A percentile compares a stretch with the other conserved stretches of the same genome.
These are phyloP conservation scores for Sporobolomyces phaffii DNA, from an alignment of 768 basidiomycete species.

Conservation along the genomic window DNA sequence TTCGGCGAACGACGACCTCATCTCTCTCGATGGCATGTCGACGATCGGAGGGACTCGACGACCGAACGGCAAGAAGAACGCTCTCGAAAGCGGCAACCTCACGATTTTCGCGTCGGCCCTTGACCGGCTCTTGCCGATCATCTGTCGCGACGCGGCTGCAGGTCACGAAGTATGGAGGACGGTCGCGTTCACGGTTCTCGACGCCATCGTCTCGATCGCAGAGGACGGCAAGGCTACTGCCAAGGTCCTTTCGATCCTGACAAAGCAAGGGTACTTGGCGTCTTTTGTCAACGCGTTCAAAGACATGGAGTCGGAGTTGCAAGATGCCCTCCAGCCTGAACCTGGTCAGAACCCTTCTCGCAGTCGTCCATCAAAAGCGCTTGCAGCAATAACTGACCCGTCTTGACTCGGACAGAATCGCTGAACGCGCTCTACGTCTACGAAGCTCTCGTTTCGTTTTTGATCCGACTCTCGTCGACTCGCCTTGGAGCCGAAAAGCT, in stretches of 20 bases:
- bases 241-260: slow-evolving; percentile 62
- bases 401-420: slow-evolving; percentile 75
- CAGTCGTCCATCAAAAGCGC: too few relatives aligned
- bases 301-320: slow-evolving; percentile 68
- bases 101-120: slow-evolving; percentile 60
- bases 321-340: slow-evolving; percentile 75
- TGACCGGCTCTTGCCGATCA: slow-evolving; percentile 65
- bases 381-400: too few relatives aligned
- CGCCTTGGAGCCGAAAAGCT: slow-evolving; percentile 76
- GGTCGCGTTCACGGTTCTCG: slow-evolving; percentile 82
- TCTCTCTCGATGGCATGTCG: slow-evolving; percentile 40
- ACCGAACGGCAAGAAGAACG: slow-evolving; percentile 38
- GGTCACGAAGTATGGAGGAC: slow-evolving; percentile 97
- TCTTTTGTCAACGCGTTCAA: slow-evolving; percentile 79
- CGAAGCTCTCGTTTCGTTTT: slow-evolving; percentile 86
- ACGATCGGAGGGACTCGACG: slow-evolving; percentile 46
- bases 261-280: slow-evolving; percentile 67
- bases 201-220: slow-evolving; percentile 69
- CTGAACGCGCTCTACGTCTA: slow-evolving; percentile 88
- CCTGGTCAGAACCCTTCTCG: slow-evolving; percentile 59
- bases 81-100: slow-evolving; percentile 61
- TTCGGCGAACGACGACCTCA: slow-evolving; percentile 29
- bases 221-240: slow-evolving; percentile 48
- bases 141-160: slow-evolving; percentile 87
- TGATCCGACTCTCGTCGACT: slow-evolving; percentile 76